Evolutionary conservation across 176 grass and related monocot genomes (phyloP), one percentile per base, ranked within the genome.

Genomic region (Musa itinerans): DNA sequence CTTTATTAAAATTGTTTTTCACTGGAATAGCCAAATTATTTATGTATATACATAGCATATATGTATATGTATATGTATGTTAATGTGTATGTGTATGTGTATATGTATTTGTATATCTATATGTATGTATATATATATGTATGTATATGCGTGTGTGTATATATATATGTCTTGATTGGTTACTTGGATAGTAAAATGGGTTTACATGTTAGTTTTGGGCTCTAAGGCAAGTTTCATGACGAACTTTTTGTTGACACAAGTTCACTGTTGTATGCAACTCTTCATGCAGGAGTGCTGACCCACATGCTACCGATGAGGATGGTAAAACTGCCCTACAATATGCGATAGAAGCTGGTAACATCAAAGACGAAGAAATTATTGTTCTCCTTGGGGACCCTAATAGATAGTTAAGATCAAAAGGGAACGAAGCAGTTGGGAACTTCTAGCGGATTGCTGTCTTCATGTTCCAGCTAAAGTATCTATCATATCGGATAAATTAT

Each of bases 281-380:
- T 22, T 62, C 58, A 58, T 89, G 73, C 85, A 99, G 96, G 84
- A 91, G 96, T 0, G 84, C 84, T 48, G 74, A 99, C 34, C 88
- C 96, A 8, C 84, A 88, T 69, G 84, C 76, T 22, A 64, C 52
- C 0, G 95, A 99, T 52, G 59, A 63, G 1, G 81, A 94, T 65
- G 90, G 88, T 61, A 89, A 86, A 80, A 99, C 83, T 25, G 78
- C 88, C 5, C 76, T 99, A 2, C 88, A 99, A 76, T 85, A 89
- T 73, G 91, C 91, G 1, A 81, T 95, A 11, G 96, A 92, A 61
- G 51, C 73, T 2, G 96, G 96, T 14, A 87, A 85, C 8, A 89
- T 88, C 50, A 86, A 92, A 0, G 91, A 92, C 10, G 96, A 95
- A 53, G 95, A 92, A 81, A 92, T 97, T 83, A 83, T 92, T 84